phyloP scores from a whole-genome alignment of 2,329 filamentous ascomycete species.

The Nothophaeocryptopus gaeumannii region DNA sequence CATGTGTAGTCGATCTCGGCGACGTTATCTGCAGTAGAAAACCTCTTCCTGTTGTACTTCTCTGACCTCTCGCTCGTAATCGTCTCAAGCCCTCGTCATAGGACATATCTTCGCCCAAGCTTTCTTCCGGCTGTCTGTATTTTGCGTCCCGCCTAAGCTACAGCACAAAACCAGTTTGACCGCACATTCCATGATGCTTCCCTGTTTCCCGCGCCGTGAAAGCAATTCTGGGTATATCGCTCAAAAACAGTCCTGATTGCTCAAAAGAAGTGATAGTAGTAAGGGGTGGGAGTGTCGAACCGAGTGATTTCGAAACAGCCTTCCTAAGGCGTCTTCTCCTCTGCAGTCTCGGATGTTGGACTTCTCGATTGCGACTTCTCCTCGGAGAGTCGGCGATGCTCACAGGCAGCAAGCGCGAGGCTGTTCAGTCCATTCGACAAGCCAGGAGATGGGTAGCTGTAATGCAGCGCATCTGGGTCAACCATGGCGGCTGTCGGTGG shows the following conservation, averaged over 20 bases:
- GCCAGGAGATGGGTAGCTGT: conserved; percentile 39
- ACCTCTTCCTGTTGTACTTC: no score
- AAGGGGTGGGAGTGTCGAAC: neutral
- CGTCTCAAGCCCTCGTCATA: no score
- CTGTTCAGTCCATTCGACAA: conserved; percentile 39
- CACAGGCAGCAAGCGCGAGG: conserved; percentile 37
- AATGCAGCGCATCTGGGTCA: conserved; percentile 35
- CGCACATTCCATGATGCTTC: conserved; percentile 2
- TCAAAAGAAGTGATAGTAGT: conserved; percentile 3
- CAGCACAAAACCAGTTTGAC: neutral
- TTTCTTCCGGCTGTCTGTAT: no score
- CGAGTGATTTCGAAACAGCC: conserved; percentile 5
- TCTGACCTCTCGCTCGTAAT: no score
- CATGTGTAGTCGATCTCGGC: no score
- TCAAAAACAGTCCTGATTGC: conserved; percentile 12
- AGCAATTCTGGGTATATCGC: conserved; percentile 18
- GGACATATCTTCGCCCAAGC: no score
- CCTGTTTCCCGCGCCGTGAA: conserved; percentile 7
- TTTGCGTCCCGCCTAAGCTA: no score
- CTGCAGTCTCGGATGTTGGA: conserved; percentile 22
- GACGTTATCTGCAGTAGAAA: no score
- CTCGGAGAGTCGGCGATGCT: conserved; percentile 34
- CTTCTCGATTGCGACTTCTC: conserved; percentile 29
- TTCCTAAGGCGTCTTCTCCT: conserved; percentile 15
- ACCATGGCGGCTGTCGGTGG: conserved; percentile 30